Percentiles rank a stretch among this genome's conserved stretches.
phyloP scores from a whole-genome alignment of 805 yeast genomes.

The Starmerella floris region DNA sequence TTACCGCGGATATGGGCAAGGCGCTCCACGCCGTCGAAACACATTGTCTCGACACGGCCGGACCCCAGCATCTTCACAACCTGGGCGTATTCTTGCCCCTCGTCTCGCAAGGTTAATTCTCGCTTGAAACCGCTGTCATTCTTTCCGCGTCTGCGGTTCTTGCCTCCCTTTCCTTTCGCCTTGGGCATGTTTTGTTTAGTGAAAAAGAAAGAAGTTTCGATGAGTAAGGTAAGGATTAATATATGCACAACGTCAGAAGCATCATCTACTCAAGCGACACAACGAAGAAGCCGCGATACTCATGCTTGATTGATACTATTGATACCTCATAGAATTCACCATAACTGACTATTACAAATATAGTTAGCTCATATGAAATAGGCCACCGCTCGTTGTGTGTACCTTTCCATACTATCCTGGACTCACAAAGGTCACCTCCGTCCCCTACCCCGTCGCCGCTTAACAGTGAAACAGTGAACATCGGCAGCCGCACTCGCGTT shows the following conservation, averaged over 20 bases:
- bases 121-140: constrained; percentile 87
- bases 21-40: constrained; percentile 89
- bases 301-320: no score
- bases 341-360: no score
- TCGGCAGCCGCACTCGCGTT: no score
- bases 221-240: constrained; percentile 4
- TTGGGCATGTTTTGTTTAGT: constrained; percentile 45
- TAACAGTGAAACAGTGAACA: no score
- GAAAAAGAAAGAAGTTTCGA: constrained; percentile 1
- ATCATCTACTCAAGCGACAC: no score
- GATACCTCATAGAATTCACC: no score
- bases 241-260: not conserved
- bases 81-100: constrained; percentile 97
- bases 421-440: no score
- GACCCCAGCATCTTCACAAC: constrained; percentile 97
- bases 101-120: constrained; percentile 82
- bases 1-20: constrained; percentile 98
- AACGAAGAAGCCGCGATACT: no score
- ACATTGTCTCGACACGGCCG: constrained; percentile 88
- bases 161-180: constrained; percentile 57
- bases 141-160: constrained; percentile 95
- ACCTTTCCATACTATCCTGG: no score
- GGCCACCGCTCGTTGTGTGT: no score
- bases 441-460: no score
- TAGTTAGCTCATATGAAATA: no score